Percentiles rank a stretch among this genome's conserved stretches.
Conservation (phyloP, 257 asterid genomes). For the Solanum chilense region DNA sequence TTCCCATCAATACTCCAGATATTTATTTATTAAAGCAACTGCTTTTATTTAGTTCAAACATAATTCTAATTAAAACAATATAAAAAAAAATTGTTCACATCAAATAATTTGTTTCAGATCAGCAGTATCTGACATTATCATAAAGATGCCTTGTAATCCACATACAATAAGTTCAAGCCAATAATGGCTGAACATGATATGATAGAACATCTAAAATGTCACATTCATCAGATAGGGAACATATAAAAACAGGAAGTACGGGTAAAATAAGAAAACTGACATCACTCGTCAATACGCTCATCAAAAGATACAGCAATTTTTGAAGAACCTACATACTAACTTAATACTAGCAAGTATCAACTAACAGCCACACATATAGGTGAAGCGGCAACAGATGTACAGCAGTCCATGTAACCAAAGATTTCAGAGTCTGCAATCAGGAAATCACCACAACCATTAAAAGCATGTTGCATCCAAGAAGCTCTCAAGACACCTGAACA, state of each 20-base stretch:
- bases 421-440: slow-evolving; percentile 82
- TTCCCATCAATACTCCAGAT: background rate
- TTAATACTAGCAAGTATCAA: slow-evolving; percentile 38
- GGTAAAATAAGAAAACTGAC: slow-evolving; percentile 1
- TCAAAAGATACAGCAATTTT: slow-evolving; percentile 43
- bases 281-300: background rate
- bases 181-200: background rate
- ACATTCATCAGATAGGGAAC: background rate
- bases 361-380: slow-evolving; percentile 53
- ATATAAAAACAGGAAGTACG: background rate
- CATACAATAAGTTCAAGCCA: background rate
- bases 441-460: slow-evolving; percentile 93
- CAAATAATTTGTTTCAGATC: background rate
- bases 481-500: slow-evolving; percentile 98
- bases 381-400: slow-evolving; percentile 96
- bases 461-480: slow-evolving; percentile 89
- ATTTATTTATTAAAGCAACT: background rate
- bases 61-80: background rate
- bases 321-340: slow-evolving; percentile 34
- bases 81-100: background rate
- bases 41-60: background rate
- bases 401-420: slow-evolving; percentile 89
- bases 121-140: background rate
- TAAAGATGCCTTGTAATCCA: background rate
- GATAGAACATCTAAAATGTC: background rate